Conservation (phyloP, 371 early-diverging fungal species). For the Smittium mucronatum region DNA sequence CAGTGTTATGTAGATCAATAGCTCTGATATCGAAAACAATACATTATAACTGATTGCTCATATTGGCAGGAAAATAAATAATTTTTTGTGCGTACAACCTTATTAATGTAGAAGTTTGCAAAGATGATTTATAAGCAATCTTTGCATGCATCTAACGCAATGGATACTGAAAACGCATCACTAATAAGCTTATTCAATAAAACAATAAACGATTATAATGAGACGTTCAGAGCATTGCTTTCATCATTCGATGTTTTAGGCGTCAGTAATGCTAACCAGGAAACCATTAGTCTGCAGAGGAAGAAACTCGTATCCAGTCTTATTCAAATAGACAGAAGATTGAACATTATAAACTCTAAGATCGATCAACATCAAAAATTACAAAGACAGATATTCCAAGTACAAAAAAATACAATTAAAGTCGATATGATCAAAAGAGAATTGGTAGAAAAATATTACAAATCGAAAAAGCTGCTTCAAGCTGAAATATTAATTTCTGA, state of each 20-base stretch:
- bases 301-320: constrained; percentile 9
- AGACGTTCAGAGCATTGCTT: constrained; percentile 19
- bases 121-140: no score
- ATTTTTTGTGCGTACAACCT: no score
- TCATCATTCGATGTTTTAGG: constrained; percentile 21
- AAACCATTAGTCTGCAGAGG: constrained; percentile 11
- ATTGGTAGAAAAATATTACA: constrained; percentile 20
- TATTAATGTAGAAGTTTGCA: no score
- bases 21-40: no score
- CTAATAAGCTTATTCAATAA: constrained; percentile 23
- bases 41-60: no score
- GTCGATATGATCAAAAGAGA: constrained; percentile 22
- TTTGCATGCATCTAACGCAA: no score
- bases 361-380: constrained; percentile 22
- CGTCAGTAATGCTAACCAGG: constrained; percentile 15
- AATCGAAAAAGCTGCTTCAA: constrained; percentile 22
- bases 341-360: constrained; percentile 18
- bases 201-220: constrained; percentile 23
- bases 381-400: constrained; percentile 23
- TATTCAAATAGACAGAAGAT: constrained; percentile 16
- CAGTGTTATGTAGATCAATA: no score
- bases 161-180: constrained; percentile 21
- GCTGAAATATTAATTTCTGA: constrained; percentile 11
- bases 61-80: no score
- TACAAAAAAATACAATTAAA: constrained; percentile 20